A percentile compares a stretch with the other conserved stretches of the same genome.
Conservation (phyloP, 2,329 filamentous ascomycete genomes). For the Fusarium keratoplasticum region DNA sequence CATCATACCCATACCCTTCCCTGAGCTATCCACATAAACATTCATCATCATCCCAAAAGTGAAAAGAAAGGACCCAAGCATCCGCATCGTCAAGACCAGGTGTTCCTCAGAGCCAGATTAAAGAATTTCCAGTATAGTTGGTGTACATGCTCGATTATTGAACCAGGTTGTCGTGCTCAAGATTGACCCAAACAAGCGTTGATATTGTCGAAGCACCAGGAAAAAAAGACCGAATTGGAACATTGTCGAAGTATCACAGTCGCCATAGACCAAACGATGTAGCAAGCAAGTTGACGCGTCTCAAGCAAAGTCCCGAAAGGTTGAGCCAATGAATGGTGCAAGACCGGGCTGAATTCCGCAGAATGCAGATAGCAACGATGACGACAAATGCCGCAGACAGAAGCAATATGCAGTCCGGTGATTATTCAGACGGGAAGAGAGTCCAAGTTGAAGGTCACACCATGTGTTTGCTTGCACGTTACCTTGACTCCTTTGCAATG, state of each 20-base stretch:
- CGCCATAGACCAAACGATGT: slow-evolving; percentile 17
- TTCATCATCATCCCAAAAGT: not conserved
- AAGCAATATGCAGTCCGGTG: slow-evolving; percentile 32
- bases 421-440: not conserved
- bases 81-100: not conserved
- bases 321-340: not conserved
- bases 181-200: not conserved
- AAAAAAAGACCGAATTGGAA: not conserved
- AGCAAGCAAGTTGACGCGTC: slow-evolving; percentile 23
- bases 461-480: slow-evolving; percentile 19
- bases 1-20: not conserved
- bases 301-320: not conserved
- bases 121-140: not conserved
- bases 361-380: slow-evolving; percentile 18
- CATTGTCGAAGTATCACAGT: slow-evolving; percentile 16
- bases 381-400: slow-evolving; percentile 21
- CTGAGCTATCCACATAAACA: not conserved
- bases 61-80: not conserved
- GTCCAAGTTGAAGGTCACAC: slow-evolving; percentile 15
- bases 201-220: not conserved
- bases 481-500: slow-evolving; percentile 34
- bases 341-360: slow-evolving; percentile 2
- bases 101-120: not conserved
- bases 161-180: not conserved
- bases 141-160: not conserved